Evolutionary conservation across 2,329 filamentous ascomycete species (phyloP).

Genomic region (Phyllosticta capitalensis): DNA sequence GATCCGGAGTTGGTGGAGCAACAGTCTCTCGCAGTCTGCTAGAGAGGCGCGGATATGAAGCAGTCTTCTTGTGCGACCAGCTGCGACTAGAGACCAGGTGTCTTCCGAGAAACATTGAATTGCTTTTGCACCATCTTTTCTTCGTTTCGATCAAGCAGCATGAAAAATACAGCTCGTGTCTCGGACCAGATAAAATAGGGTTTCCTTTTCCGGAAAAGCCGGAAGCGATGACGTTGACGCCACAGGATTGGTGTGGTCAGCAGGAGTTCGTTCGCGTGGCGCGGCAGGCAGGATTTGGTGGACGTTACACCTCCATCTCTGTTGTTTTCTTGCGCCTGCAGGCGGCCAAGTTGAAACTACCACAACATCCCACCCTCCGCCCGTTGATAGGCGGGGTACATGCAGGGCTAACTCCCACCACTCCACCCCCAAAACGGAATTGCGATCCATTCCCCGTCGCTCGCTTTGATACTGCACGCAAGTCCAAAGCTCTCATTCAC

Average conservation of each 20-base stretch:
- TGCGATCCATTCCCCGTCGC: conserved; percentile 9
- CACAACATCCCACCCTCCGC: not conserved
- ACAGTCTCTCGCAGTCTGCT: not conserved
- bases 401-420: not conserved
- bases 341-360: not conserved
- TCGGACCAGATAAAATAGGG: not conserved
- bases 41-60: not conserved
- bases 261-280: not conserved
- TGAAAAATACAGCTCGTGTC: not conserved
- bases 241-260: not conserved
- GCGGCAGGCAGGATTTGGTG: not conserved
- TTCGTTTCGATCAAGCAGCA: not conserved
- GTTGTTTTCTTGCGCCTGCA: not conserved
- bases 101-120: not conserved
- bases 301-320: not conserved
- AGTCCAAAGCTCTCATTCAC: not conserved
- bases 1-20: not conserved
- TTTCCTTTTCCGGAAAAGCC: not conserved
- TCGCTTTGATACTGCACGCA: not conserved
- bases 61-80: not conserved
- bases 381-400: not conserved
- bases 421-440: conserved; percentile 4
- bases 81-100: not conserved
- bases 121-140: not conserved
- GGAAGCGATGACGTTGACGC: not conserved